Evolutionary conservation across 2,329 filamentous ascomycete species (phyloP).

Genomic region (Lasiodiplodia sp.): DNA sequence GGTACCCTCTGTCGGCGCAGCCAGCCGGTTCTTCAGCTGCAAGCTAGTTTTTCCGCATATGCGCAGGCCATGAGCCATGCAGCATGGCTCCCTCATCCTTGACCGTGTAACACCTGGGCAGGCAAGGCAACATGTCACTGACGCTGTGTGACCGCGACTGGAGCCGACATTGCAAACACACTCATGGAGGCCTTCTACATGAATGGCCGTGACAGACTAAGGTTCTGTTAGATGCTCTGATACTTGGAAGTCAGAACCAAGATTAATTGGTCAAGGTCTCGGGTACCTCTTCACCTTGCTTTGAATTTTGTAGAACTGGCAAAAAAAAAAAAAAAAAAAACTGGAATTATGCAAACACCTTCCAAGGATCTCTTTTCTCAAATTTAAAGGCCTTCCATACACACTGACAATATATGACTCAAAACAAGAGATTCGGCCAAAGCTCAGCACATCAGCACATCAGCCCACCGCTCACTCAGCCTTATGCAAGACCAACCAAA

Average conservation of each 20-base stretch:
- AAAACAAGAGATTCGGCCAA: neutral
- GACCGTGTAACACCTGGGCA: neutral
- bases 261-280: too few relatives aligned
- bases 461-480: neutral
- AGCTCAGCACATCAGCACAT: neutral
- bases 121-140: neutral
- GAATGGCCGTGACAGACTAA: too few relatives aligned
- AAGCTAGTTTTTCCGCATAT: neutral
- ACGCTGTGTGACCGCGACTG: constrained; percentile 3
- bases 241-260: too few relatives aligned
- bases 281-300: too few relatives aligned
- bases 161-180: neutral
- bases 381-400: too few relatives aligned
- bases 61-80: neutral
- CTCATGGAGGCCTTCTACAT: neutral
- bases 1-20: constrained; percentile 15
- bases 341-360: too few relatives aligned
- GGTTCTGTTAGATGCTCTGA: too few relatives aligned
- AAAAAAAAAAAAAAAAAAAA: too few relatives aligned
- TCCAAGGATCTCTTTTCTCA: too few relatives aligned
- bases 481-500: constrained; percentile 29
- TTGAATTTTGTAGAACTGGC: too few relatives aligned
- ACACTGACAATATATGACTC: neutral
- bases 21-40: neutral
- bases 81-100: neutral